Conservation (phyloP, 345 rosid species). For the Salix purpurea region DNA sequence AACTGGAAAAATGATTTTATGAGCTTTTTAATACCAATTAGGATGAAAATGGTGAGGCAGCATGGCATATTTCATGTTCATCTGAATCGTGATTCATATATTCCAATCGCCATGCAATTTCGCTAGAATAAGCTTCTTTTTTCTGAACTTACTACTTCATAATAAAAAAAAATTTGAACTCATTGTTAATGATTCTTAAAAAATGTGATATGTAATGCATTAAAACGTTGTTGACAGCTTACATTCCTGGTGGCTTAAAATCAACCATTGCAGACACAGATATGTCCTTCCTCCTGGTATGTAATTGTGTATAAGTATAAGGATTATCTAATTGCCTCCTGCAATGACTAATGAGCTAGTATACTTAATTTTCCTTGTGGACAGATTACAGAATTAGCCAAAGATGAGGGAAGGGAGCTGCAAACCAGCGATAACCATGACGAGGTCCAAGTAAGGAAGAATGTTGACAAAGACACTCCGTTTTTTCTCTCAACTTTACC, state of each 20-base stretch:
- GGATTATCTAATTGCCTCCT: background rate
- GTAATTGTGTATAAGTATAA: background rate
- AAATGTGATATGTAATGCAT: background rate
- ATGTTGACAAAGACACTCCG: background rate
- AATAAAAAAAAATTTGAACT: background rate
- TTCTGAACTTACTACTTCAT: background rate
- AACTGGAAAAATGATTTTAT: background rate
- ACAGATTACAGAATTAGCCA: conserved; percentile 59
- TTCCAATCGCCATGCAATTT: background rate
- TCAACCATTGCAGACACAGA: conserved; percentile 39
- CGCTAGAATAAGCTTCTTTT: background rate
- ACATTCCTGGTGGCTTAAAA: conserved; percentile 25
- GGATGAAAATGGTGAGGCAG: background rate
- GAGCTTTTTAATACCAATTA: no score
- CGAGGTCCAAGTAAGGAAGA: conserved; percentile 44
- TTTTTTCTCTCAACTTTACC: background rate
- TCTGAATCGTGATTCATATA: background rate
- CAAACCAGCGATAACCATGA: conserved; percentile 30
- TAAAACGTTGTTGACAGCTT: conserved; percentile 30
- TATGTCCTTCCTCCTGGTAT: conserved; percentile 53
- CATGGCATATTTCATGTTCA: background rate
- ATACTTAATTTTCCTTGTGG: background rate
- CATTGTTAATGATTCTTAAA: background rate
- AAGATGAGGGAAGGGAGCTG: conserved; percentile 32
- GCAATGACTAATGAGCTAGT: conserved; percentile 16